These are phyloP conservation scores for Fusarium verrucosum DNA, from an alignment of 2,329 filamentous ascomycete genomes.

Conservation along the genomic window DNA sequence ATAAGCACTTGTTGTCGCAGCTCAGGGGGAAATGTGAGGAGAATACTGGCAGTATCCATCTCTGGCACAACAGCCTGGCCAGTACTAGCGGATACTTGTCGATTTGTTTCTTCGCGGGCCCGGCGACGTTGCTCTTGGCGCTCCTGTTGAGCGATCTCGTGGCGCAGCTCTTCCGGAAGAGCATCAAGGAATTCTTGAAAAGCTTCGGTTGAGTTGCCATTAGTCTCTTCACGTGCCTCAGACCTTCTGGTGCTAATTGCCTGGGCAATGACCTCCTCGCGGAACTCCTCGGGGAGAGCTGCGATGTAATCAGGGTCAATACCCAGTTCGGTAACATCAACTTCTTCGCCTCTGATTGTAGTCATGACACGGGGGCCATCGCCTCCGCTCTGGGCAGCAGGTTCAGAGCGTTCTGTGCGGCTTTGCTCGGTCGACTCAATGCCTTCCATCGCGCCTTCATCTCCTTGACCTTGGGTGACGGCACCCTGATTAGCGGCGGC, in stretches of 20 bases:
- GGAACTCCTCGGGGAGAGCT: slow-evolving; percentile 95
- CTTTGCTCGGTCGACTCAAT: slow-evolving; percentile 65
- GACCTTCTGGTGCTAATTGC: slow-evolving; percentile 85
- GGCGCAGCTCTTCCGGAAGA: slow-evolving; percentile 86
- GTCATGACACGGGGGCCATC: slow-evolving; percentile 72
- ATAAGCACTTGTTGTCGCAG: slow-evolving; percentile 87
- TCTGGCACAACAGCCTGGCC: slow-evolving; percentile 70
- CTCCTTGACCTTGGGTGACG: slow-evolving; percentile 14
- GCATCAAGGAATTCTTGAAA: slow-evolving; percentile 95
- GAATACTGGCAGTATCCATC: slow-evolving; percentile 92
- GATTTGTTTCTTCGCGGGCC: slow-evolving; percentile 82
- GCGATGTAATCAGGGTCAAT: slow-evolving; percentile 96
- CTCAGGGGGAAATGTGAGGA: slow-evolving; percentile 86
- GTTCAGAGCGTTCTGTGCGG: slow-evolving; percentile 45
- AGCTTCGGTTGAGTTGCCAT: slow-evolving; percentile 82
- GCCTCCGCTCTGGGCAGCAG: slow-evolving; percentile 36
- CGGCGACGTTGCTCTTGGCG: slow-evolving; percentile 86
- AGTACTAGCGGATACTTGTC: slow-evolving; percentile 66
- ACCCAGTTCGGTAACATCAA: slow-evolving; percentile 93
- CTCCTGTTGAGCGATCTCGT: slow-evolving; percentile 92
- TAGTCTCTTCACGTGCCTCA: slow-evolving; percentile 73
- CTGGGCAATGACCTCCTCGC: slow-evolving; percentile 94
- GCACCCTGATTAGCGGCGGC: slow-evolving; percentile 51
- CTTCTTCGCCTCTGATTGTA: slow-evolving; percentile 83
- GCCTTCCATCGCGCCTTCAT: slow-evolving; percentile 75